phyloP scores from a whole-genome alignment of 139 green algal species.

The Auxenochlorella pyrenoidosa region DNA sequence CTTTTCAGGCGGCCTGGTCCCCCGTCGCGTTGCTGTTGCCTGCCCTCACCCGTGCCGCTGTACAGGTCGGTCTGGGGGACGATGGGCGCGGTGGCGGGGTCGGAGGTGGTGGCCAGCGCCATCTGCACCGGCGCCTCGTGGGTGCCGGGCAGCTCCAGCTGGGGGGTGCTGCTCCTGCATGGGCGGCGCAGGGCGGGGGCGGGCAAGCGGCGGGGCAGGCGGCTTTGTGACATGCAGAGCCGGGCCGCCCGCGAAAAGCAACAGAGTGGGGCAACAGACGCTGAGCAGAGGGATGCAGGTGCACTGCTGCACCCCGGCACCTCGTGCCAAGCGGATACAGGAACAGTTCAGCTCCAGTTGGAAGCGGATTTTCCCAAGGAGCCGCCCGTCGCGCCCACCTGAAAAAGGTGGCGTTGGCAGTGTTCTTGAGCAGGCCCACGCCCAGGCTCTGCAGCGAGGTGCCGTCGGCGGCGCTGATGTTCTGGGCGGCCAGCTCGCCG shows the following conservation, averaged over 20 bases:
- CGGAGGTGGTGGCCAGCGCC: not conserved
- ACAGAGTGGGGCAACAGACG: too few relatives aligned
- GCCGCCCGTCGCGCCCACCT: too few relatives aligned
- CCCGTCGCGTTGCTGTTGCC: too few relatives aligned
- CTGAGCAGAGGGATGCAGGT: too few relatives aligned
- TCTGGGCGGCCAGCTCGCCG: not conserved
- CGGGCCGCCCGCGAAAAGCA: not conserved
- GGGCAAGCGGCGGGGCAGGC: not conserved
- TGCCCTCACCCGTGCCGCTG: not conserved
- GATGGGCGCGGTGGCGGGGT: conserved; percentile 1
- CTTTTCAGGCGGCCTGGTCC: not conserved
- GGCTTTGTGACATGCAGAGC: not conserved
- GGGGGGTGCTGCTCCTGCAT: not conserved
- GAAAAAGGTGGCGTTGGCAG: not conserved
- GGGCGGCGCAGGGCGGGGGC: not conserved
- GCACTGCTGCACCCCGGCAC: too few relatives aligned
- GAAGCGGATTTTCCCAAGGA: too few relatives aligned
- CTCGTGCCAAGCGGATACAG: too few relatives aligned
- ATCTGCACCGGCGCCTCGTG: conserved; percentile 35
- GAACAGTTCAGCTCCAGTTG: too few relatives aligned
- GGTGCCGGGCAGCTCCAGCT: conserved; percentile 19
- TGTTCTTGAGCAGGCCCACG: not conserved
- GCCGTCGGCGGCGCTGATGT: not conserved
- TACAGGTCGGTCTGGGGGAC: conserved; percentile 24
- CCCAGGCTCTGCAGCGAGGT: not conserved